Conservation (phyloP, 1,284 basidiomycete genomes). For the Leccinum fallax region DNA sequence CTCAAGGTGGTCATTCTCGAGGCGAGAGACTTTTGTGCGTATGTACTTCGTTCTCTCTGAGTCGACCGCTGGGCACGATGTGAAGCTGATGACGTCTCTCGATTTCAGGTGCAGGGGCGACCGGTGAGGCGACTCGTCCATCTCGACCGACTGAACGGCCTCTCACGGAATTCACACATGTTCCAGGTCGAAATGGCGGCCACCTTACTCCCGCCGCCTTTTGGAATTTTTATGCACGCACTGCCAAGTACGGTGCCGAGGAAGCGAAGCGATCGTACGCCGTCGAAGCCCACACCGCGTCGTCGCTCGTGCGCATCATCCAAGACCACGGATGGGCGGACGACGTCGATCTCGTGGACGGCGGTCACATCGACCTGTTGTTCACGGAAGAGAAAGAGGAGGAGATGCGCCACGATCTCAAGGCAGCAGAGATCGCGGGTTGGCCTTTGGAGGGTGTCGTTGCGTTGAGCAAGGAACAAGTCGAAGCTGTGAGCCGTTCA, state of each 20-base stretch:
- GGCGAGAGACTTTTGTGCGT: conserved; percentile 78
- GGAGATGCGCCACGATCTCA: conserved; percentile 46
- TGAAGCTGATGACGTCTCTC: not conserved
- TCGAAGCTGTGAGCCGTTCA: conserved; percentile 44
- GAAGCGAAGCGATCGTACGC: conserved; percentile 57
- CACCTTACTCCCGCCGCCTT: conserved; percentile 65
- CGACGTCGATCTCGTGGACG: conserved; percentile 64
- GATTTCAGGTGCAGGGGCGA: conserved; percentile 75
- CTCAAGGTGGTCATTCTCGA: conserved; percentile 65
- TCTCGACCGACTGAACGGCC: not conserved
- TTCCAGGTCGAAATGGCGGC: conserved; percentile 73
- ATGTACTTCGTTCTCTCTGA: conserved; percentile 3
- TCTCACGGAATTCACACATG: not conserved
- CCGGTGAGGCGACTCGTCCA: conserved; percentile 46
- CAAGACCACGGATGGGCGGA: conserved; percentile 44
- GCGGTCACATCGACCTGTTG: conserved; percentile 57
- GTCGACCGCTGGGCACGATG: not conserved
- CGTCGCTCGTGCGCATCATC: conserved; percentile 54
- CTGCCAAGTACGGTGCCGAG: conserved; percentile 45
- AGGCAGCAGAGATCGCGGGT: conserved; percentile 57
- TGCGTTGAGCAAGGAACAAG: conserved; percentile 52
- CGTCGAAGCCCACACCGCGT: conserved; percentile 61
- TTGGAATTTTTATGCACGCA: conserved; percentile 44
- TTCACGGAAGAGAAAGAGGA: conserved; percentile 48
- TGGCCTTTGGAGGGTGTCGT: conserved; percentile 46